Conservation (phyloP, 2,329 filamentous ascomycete genomes). For the Trichothecium roseum region DNA sequence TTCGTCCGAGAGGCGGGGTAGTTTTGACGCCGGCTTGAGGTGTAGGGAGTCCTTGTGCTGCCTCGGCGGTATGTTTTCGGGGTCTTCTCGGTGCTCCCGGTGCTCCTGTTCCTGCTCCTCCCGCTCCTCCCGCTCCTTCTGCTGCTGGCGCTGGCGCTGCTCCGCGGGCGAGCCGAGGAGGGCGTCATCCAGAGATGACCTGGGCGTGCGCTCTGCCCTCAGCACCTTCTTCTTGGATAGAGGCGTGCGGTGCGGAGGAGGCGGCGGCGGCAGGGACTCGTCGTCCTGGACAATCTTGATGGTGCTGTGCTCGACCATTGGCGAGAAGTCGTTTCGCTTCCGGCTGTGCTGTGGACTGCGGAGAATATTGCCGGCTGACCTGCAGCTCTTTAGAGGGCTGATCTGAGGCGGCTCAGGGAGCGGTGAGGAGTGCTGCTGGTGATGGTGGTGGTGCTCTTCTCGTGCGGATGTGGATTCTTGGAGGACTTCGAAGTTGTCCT, state of each 20-base stretch:
- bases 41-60: conserved; percentile 8
- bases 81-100: background rate
- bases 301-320: conserved; percentile 36
- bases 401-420: conserved; percentile 35
- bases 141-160: conserved; percentile 9
- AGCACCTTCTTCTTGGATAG: conserved; percentile 4
- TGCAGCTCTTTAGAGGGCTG: conserved; percentile 41
- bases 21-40: conserved; percentile 1
- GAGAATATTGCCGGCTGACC: conserved; percentile 37
- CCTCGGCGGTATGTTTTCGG: conserved; percentile 2
- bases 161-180: conserved; percentile 10
- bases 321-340: conserved; percentile 30
- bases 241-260: conserved; percentile 8
- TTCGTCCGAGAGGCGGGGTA: conserved; percentile 17
- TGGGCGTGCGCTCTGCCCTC: conserved; percentile 14
- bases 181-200: conserved; percentile 21
- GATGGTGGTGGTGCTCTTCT: no score
- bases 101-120: background rate
- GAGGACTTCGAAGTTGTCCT: conserved; percentile 33
- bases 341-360: conserved; percentile 12
- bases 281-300: conserved; percentile 26
- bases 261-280: conserved; percentile 18
- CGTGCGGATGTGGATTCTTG: conserved; percentile 25
- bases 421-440: conserved; percentile 31
- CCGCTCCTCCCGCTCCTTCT: conserved; percentile 7